Evolutionary conservation across 139 green algal genomes (phyloP), one percentile per base, ranked within the genome.

Genomic region (Chlamydomonas sp.): DNA sequence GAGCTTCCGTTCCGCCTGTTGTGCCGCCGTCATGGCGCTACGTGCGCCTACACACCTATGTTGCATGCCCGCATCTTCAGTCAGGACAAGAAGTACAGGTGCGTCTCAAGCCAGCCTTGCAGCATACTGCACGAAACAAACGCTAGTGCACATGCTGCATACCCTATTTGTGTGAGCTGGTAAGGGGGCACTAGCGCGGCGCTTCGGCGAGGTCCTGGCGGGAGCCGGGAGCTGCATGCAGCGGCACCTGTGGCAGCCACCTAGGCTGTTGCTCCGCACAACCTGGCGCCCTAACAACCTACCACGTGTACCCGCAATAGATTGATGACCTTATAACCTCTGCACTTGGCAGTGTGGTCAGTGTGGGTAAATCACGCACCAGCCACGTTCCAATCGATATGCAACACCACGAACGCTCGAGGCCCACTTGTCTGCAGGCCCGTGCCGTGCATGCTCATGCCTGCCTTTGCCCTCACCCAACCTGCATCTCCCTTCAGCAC

Each of bases 1-100:
- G 98, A 99, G 94, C 93, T 99, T 63, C 92, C 98, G 0, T 99
- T 99, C 91, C 90, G 98, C 2, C 86, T 97, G 92, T 93, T 99
- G 5, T 99, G 97, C 87, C 92, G 95, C 12, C 91, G 87, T 18
- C 92, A 99, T 88, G 98, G 98, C 64, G 95, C 97, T 9, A 95
- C 94, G 1, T 95, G 91, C 20, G 97, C 97, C 57, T 99, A 99
- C 92, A 99, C 98, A 0, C 98, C 98, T 59, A 99, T 99, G 98
- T 89, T 99, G 10, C 98, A 99, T 89, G 93, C 93, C 4, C 92
- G 97, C n/a, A 94, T 99, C 0, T 99, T 98, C 79, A 82, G 89
- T 0, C 93, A 98, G 79, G 85, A 90, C 63, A 61, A 86, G 1
- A 94, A 94, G 58, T 99, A 99, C 92, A 91, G 97, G 59, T 88